Evolutionary conservation across 2,329 filamentous ascomycete species (phyloP).

Genomic region (Colletotrichum trifolii): DNA sequence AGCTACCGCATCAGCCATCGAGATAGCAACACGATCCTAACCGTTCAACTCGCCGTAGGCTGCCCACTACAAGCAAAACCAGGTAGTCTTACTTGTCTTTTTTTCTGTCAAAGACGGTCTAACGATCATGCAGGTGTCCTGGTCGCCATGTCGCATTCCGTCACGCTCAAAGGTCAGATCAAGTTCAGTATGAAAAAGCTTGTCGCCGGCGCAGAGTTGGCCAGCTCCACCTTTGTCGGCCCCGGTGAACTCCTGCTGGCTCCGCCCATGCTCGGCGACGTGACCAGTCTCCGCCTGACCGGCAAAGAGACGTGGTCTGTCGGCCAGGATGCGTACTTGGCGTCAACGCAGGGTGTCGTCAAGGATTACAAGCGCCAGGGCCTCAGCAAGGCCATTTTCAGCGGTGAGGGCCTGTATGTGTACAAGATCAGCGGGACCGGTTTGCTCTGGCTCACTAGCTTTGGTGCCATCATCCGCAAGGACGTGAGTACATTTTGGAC

Average conservation of each 20-base stretch:
- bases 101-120: not conserved
- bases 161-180: constrained; percentile 83
- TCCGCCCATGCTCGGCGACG: constrained; percentile 83
- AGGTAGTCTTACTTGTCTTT: constrained; percentile 53
- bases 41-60: constrained; percentile 88
- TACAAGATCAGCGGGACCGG: constrained; percentile 87
- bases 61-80: constrained; percentile 86
- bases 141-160: constrained; percentile 93
- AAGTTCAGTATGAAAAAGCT: constrained; percentile 94
- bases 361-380: constrained; percentile 90
- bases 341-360: constrained; percentile 85
- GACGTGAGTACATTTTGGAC: constrained; percentile 70
- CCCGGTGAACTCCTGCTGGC: constrained; percentile 91
- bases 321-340: constrained; percentile 87
- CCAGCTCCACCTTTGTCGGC: constrained; percentile 83
- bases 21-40: constrained; percentile 90
- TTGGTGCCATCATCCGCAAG: constrained; percentile 95
- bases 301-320: constrained; percentile 85
- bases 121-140: constrained; percentile 71
- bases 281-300: constrained; percentile 80
- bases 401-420: constrained; percentile 90
- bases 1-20: constrained; percentile 94
- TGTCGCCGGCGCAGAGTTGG: constrained; percentile 83
- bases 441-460: constrained; percentile 89
- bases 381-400: constrained; percentile 91